Base-by-base conservation (phyloP, 2,329 filamentous ascomycete genomes). In the Colletotrichum musae region DNA sequence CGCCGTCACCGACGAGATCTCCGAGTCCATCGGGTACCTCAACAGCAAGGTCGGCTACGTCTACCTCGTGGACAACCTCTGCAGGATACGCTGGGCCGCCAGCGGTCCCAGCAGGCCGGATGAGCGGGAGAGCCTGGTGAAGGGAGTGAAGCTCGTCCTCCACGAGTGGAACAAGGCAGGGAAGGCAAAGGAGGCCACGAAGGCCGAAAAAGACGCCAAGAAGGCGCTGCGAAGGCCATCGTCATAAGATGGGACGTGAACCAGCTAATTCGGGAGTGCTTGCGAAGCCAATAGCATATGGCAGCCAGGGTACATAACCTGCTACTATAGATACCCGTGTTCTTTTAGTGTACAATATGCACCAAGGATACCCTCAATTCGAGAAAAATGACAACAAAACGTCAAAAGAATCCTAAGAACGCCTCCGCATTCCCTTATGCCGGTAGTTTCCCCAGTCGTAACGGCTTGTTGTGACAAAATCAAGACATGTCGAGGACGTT, bases 41-140 rank as follows among this genome's bases (percentile, higher is more conserved):
- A 99, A 99, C 81, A 91, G 90, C 73, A 97, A 95, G 81, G 95
- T 98, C 41, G 95, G 95, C 45, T 98, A 98, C 82, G 92, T 95
- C 5, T 99, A 97, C 80, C 86, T 99, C 56, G 86, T 99, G 68
- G 96, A 99, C 79, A 86, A 91, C 71, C 86, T 95, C 72, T 97
- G 94, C 79, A 93, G 91, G 81, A 97, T 99, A 74, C 89, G 96
- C 65, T 99, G 96, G 96, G 96, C 95, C 0, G 96, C 93, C 4
- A 97, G 94, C 76, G 93, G 91, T 13, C 78, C 86, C 54, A 89
- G 91, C 53, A 86, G 90, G 71, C 86, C 86, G 0, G 87, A 88
- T 18, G 94, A 97, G 83, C 86, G 85, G 72, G 87, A 91, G 61
- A 88, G 89, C 50, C 77, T 97, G 77, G 88, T 89, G 48, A 92